Percentiles rank a stretch among this genome's conserved stretches.
phyloP scores from a whole-genome alignment of 1,139 yeast genomes.

The Kodamaea plutei region DNA sequence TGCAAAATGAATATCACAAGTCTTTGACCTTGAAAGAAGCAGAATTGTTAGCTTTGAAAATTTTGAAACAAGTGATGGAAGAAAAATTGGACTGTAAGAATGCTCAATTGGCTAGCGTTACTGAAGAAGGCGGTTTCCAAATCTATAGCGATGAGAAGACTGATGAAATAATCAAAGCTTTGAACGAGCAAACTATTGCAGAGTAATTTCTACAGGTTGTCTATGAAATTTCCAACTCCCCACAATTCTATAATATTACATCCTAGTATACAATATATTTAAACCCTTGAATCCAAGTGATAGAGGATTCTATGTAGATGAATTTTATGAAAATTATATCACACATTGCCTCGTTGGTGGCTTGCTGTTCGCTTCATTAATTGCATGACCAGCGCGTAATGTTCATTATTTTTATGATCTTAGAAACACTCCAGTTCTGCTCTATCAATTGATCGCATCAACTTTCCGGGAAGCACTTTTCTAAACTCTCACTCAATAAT shows the following conservation, averaged over 20 bases:
- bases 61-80: slow-evolving; percentile 97
- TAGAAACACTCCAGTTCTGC: no score
- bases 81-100: slow-evolving; percentile 94
- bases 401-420: no score
- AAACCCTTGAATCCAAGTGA: slow-evolving; percentile 1
- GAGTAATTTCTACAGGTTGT: no score
- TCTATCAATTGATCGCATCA: no score
- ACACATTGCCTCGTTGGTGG: no score
- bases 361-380: no score
- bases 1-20: slow-evolving; percentile 94
- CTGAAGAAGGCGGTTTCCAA: slow-evolving; percentile 80
- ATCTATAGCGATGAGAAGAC: slow-evolving; percentile 83
- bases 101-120: slow-evolving; percentile 93
- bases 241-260: no score
- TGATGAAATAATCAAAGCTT: slow-evolving; percentile 69
- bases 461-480: slow-evolving; percentile 38
- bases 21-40: slow-evolving; percentile 93
- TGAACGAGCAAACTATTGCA: slow-evolving; percentile 70
- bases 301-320: no score
- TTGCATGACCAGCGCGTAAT: no score
- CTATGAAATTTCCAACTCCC: no score
- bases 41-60: slow-evolving; percentile 82
- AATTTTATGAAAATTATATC: no score
- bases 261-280: no score
- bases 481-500: slow-evolving; percentile 51